Evolutionary conservation across 2,329 filamentous ascomycete species (phyloP), one percentile per base, ranked within the genome.

Genomic region (Ophiognomonia clavigignenti-juglandacearum): DNA sequence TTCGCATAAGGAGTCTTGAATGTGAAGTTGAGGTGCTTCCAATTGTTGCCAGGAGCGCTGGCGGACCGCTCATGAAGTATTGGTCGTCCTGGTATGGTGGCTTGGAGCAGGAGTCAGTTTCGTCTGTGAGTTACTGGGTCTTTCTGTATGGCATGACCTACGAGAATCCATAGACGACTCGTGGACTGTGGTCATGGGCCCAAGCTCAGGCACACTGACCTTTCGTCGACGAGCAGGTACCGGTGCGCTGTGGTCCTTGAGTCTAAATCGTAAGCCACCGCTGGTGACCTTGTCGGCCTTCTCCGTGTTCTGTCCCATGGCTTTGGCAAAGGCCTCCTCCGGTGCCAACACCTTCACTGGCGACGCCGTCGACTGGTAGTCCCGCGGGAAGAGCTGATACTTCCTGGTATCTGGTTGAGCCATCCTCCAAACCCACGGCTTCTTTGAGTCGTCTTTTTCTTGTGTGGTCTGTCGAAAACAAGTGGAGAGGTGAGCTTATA

Each of bases 121-220:
- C 20, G 43, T 35, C 40, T 45, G 44, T 18, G 20, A 26, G 16
- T 14, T 53, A 32, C 45, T 46, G 36, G 11, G 16, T 10, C 43
- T 42, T 18, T 8, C 45, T 51, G 41, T 10, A 20, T n/a, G 22
- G 16, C 26, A 31, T 19, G 38, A 70, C 82, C 69, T 70, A 86
- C 83, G 83, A 57, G 83, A 86, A 64, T 86, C 83, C 80, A 86
- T 85, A 43, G 79, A 63, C 40, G 75, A 65, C 59, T 85, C 82
- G 53, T 85, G 80, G 13, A 85, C 82, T 2, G 82, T 85, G 5
- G 81, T 83, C 81, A 85, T 83, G 27, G 79, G 80, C 2, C 79
- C 82, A 40, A 84, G 63, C 52, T 86, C 83, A 9, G 80, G 77
- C 13, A 83, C 75, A 62, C 77, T 84, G 55, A 78, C 68, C 59